phyloP scores from a whole-genome alignment of 2,329 filamentous ascomycete genomes.

The Achaetomium macrosporum region DNA sequence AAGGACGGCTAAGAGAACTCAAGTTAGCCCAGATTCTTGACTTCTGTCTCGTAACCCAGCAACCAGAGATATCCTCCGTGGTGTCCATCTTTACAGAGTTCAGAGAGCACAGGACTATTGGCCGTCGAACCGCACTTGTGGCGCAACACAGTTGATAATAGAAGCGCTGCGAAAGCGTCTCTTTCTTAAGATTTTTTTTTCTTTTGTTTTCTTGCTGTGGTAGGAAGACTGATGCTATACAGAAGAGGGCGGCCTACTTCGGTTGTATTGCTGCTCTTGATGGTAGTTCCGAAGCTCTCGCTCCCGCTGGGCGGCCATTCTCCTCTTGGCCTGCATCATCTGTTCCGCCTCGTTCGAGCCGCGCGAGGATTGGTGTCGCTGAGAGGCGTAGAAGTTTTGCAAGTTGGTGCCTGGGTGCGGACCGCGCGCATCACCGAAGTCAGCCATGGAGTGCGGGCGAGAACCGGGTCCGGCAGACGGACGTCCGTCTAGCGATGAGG shows the following conservation, averaged over 20 bases:
- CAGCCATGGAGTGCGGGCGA: constrained; percentile 78
- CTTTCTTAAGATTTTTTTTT: constrained; percentile 33
- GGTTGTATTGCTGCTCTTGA: constrained; percentile 99
- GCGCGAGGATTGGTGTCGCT: constrained; percentile 83
- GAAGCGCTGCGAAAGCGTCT: constrained; percentile 29
- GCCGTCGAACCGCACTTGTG: constrained; percentile 29
- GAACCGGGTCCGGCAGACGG: constrained; percentile 56
- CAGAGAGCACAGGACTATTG: constrained; percentile 24
- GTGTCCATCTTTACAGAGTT: constrained; percentile 24
- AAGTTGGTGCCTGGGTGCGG: constrained; percentile 71
- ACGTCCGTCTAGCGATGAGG: constrained; percentile 56
- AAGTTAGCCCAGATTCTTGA: constrained; percentile 27
- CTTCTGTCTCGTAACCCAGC: constrained; percentile 6
- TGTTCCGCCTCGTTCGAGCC: constrained; percentile 88
- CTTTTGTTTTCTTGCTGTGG: constrained; percentile 32
- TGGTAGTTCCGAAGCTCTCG: constrained; percentile 99
- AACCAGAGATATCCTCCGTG: constrained; percentile 6
- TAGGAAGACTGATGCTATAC: constrained; percentile 55
- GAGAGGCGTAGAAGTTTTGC: constrained; percentile 89
- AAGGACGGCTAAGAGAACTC: constrained; percentile 43
- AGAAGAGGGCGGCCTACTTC: constrained; percentile 86
- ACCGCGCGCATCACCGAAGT: constrained; percentile 67
- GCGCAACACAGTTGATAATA: constrained; percentile 27
- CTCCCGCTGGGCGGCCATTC: constrained; percentile 98
- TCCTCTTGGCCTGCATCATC: constrained; percentile 98